Percentiles rank a stretch among this genome's conserved stretches.
phyloP scores from a whole-genome alignment of 768 basidiomycete species.

The Zangia roseola region DNA sequence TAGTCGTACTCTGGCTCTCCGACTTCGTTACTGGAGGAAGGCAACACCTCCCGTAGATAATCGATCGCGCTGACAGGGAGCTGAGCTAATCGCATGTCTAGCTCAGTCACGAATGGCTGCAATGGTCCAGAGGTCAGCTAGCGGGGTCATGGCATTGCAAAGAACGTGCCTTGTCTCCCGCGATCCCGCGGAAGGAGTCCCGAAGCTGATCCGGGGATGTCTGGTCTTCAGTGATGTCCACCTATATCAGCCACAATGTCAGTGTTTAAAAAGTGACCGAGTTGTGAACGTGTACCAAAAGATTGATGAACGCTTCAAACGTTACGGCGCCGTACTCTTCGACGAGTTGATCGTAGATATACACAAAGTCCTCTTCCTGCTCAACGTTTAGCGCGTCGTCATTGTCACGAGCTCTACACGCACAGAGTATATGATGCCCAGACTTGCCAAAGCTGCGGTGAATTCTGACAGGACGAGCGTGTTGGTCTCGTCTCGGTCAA shows the following conservation, averaged over 20 bases:
- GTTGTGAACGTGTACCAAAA: slow-evolving; percentile 57
- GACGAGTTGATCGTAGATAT: slow-evolving; percentile 76
- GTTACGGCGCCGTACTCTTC: slow-evolving; percentile 85
- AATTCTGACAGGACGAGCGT: slow-evolving; percentile 83
- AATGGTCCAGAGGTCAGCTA: slow-evolving; percentile 5
- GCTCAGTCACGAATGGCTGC: slow-evolving; percentile 89
- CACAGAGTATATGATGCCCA: slow-evolving; percentile 91
- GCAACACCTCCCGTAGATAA: slow-evolving; percentile 84
- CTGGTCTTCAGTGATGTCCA: slow-evolving; percentile 95
- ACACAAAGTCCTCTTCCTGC: slow-evolving; percentile 84
- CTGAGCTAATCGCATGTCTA: slow-evolving; percentile 84
- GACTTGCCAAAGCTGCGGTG: slow-evolving; percentile 89
- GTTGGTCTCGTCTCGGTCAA: slow-evolving; percentile 91
- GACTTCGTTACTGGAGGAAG: slow-evolving; percentile 46
- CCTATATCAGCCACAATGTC: slow-evolving; percentile 45
- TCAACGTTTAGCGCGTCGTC: background rate
- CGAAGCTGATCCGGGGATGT: slow-evolving; percentile 89
- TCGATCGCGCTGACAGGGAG: slow-evolving; percentile 73
- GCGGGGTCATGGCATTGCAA: background rate
- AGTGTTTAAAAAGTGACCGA: background rate
- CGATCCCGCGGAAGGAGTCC: slow-evolving; percentile 91
- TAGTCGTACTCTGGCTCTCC: slow-evolving; percentile 78
- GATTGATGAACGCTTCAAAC: slow-evolving; percentile 92
- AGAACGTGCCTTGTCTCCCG: slow-evolving; percentile 74
- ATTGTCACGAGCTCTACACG: slow-evolving; percentile 15